Percentiles rank a stretch among this genome's conserved stretches.
Evolutionary conservation across 345 rosid species (phyloP).

Genomic region (Citrus glauca): DNA sequence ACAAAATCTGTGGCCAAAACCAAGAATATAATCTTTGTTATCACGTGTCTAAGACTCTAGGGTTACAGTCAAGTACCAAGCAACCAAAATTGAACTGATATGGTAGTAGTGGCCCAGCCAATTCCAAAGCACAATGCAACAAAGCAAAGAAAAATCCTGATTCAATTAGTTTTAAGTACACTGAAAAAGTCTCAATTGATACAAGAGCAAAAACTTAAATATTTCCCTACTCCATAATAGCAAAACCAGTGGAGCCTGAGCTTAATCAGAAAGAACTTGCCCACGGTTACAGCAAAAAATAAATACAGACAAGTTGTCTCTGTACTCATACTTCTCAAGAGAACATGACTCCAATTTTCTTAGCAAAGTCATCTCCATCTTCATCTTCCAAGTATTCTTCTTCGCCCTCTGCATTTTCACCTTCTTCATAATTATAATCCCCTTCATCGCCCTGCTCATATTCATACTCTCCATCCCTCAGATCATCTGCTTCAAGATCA

Average conservation of each 20-base stretch:
- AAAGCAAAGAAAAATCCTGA: constrained; percentile 24
- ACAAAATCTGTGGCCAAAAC: neutral
- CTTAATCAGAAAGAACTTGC: constrained; percentile 1
- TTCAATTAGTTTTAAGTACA: constrained; percentile 32
- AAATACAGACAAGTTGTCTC: neutral
- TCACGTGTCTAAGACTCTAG: constrained; percentile 14
- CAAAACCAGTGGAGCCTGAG: constrained; percentile 9
- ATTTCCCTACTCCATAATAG: constrained; percentile 21
- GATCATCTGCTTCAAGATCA: constrained; percentile 50
- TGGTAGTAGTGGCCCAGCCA: no score
- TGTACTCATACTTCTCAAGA: constrained; percentile 20
- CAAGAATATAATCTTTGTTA: constrained; percentile 17
- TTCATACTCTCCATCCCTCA: constrained; percentile 40
- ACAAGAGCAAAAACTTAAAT: constrained; percentile 21
- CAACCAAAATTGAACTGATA: constrained; percentile 19
- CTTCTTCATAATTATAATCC: constrained; percentile 66
- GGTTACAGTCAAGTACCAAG: constrained; percentile 35
- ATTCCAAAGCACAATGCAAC: constrained; percentile 15
- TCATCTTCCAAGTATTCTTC: constrained; percentile 61
- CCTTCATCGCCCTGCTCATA: constrained; percentile 66
- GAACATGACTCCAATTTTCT: constrained; percentile 59
- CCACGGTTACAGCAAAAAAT: constrained; percentile 12
- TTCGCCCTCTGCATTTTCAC: constrained; percentile 52
- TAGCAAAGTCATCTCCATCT: constrained; percentile 56
- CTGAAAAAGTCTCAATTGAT: constrained; percentile 11